These are phyloP conservation scores for Lepidium didymum DNA, from an alignment of 345 rosid genomes.

Conservation along the genomic window DNA sequence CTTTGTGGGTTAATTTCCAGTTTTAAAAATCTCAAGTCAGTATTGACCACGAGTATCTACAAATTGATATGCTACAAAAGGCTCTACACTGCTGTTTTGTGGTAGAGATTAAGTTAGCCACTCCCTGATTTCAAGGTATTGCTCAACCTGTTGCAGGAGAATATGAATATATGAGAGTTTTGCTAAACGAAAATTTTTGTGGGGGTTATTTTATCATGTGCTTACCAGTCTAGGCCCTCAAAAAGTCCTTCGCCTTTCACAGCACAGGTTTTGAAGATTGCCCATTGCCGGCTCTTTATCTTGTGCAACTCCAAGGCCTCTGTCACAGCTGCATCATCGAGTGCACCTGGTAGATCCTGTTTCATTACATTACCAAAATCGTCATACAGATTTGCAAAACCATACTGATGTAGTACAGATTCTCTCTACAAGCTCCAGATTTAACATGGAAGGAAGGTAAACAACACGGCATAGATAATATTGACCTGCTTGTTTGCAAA, in stretches of 20 bases:
- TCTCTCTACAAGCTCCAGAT: not conserved
- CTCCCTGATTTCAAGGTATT: constrained; percentile 16
- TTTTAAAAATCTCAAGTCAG: not conserved
- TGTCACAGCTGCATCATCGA: constrained; percentile 44
- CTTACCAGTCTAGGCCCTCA: constrained; percentile 53
- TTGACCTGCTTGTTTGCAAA: constrained; percentile 58
- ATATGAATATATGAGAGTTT: not conserved
- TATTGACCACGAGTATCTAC: not conserved
- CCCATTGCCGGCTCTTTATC: constrained; percentile 47
- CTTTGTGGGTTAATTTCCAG: not conserved
- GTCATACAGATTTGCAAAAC: not conserved
- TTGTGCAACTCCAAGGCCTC: constrained; percentile 50
- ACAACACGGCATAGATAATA: not conserved
- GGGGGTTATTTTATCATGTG: not conserved
- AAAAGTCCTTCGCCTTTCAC: constrained; percentile 47
- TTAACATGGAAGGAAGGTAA: not conserved
- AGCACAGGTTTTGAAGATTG: constrained; percentile 53
- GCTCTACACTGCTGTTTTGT: not conserved
- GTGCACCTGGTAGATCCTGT: constrained; percentile 48
- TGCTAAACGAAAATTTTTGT: not conserved
- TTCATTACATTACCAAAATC: not conserved
- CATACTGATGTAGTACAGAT: not conserved
- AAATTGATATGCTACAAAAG: not conserved
- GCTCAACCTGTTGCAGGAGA: constrained; percentile 12
- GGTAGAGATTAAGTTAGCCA: constrained; percentile 1